phyloP scores from a whole-genome alignment of 768 basidiomycete species.

The Trametes punicea region DNA sequence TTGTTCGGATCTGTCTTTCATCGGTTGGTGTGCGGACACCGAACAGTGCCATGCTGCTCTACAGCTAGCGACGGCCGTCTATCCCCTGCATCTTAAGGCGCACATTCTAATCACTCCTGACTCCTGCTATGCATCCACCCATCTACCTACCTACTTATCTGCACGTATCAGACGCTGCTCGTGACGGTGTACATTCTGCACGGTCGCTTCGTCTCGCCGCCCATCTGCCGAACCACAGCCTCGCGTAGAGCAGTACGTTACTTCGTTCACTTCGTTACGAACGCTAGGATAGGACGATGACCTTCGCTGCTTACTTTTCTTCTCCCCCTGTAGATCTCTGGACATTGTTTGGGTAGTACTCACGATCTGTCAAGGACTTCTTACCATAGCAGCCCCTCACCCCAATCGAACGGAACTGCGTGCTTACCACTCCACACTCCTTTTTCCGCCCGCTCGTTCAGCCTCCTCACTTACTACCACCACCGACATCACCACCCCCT shows the following conservation, averaged over 20 bases:
- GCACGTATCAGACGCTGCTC: not conserved
- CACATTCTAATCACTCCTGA: conserved; percentile 3
- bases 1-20: not conserved
- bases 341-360: conserved; percentile 1
- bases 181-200: not conserved
- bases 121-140: not conserved
- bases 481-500: too few species aligned
- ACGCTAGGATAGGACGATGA: not conserved
- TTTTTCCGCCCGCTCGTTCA: not conserved
- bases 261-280: not conserved
- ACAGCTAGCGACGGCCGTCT: not conserved
- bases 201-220: not conserved
- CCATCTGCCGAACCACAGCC: not conserved
- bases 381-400: not conserved
- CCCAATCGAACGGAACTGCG: not conserved
- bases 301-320: not conserved
- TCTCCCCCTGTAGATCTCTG: conserved; percentile 3
- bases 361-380: conserved; percentile 2
- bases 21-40: conserved; percentile 7
- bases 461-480: too few species aligned
- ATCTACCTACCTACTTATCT: not conserved
- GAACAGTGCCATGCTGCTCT: conserved; percentile 5
- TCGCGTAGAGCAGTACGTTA: not conserved
- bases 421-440: conserved; percentile 17
- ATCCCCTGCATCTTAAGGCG: not conserved